Evolutionary conservation across 2,329 filamentous ascomycete species (phyloP).

Genomic region (Claviceps fusiformis): DNA sequence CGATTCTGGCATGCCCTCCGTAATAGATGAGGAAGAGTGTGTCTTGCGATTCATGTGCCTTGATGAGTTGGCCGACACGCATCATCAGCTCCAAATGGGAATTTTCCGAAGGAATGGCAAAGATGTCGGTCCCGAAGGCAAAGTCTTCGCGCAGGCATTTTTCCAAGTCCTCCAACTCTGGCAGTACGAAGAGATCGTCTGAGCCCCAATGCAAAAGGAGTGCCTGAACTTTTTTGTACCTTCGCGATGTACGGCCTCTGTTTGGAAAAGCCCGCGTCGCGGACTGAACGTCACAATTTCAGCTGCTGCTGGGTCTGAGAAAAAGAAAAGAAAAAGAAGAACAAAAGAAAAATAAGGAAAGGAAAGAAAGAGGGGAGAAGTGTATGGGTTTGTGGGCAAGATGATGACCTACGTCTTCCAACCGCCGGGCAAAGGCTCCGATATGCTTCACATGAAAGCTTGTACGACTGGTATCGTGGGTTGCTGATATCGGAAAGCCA

Average conservation of each 20-base stretch:
- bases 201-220: constrained; percentile 44
- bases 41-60: constrained; percentile 39
- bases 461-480: constrained; percentile 43
- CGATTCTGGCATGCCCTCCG: constrained; percentile 45
- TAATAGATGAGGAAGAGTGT: constrained; percentile 47
- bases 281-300: constrained; percentile 25
- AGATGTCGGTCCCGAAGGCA: constrained; percentile 42
- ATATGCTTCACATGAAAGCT: constrained; percentile 45
- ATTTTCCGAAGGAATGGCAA: constrained; percentile 44
- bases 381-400: not conserved
- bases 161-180: constrained; percentile 42
- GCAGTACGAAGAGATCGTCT: constrained; percentile 44
- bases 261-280: constrained; percentile 44
- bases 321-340: too few relatives aligned
- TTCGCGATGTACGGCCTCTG: constrained; percentile 34
- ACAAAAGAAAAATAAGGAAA: too few relatives aligned
- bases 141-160: constrained; percentile 41
- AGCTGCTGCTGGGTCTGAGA: not conserved
- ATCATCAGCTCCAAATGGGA: constrained; percentile 45
- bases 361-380: not conserved
- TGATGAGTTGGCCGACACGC: constrained; percentile 41
- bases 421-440: constrained; percentile 37
- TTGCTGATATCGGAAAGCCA: constrained; percentile 24
- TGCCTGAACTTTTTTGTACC: constrained; percentile 41
- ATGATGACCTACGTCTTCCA: constrained; percentile 35